A percentile compares a stretch with the other conserved stretches of the same genome.
Evolutionary conservation across 1,284 basidiomycete genomes (phyloP).

Genomic region (Lentinula novae-zelandiae): DNA sequence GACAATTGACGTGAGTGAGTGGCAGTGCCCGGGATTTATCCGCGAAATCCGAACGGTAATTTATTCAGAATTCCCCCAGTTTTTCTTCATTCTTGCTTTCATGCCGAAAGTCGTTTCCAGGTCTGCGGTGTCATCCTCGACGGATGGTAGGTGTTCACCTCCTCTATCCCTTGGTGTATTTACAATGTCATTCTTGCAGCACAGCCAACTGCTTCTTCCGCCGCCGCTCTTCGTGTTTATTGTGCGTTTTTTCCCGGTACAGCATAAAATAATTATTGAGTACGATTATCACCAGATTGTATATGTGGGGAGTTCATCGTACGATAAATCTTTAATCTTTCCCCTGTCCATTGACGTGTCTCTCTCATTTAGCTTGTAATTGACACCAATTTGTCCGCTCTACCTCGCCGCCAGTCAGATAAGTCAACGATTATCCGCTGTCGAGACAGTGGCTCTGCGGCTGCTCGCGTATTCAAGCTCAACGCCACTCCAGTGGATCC

Average conservation of each 20-base stretch:
- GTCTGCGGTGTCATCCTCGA: slow-evolving; percentile 76
- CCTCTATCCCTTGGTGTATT: slow-evolving; percentile 17
- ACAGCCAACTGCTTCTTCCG: slow-evolving; percentile 73
- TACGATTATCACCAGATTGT: slow-evolving; percentile 51
- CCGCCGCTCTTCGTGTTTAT: slow-evolving; percentile 73
- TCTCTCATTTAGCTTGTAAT: slow-evolving; percentile 63
- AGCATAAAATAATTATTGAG: background rate
- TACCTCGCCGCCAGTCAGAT: slow-evolving; percentile 73
- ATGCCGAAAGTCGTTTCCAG: slow-evolving; percentile 84
- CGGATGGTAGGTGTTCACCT: slow-evolving; percentile 54
- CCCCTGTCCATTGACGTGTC: slow-evolving; percentile 3
- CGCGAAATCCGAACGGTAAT: background rate
- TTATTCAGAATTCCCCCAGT: background rate
- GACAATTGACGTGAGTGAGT: background rate
- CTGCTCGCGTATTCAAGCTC: slow-evolving; percentile 74
- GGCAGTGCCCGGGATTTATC: background rate
- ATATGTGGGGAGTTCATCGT: slow-evolving; percentile 84
- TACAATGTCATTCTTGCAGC: slow-evolving; percentile 35
- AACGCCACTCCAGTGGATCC: slow-evolving; percentile 64
- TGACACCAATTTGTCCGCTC: slow-evolving; percentile 64
- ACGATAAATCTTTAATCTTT: slow-evolving; percentile 27
- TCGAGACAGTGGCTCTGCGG: slow-evolving; percentile 50
- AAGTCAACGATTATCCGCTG: slow-evolving; percentile 68
- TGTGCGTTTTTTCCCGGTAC: slow-evolving; percentile 43
- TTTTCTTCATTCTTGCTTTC: background rate